A percentile compares a stretch with the other conserved stretches of the same genome.
Evolutionary conservation across 2,329 filamentous ascomycete genomes (phyloP).

Genomic region (Nemania sp.): DNA sequence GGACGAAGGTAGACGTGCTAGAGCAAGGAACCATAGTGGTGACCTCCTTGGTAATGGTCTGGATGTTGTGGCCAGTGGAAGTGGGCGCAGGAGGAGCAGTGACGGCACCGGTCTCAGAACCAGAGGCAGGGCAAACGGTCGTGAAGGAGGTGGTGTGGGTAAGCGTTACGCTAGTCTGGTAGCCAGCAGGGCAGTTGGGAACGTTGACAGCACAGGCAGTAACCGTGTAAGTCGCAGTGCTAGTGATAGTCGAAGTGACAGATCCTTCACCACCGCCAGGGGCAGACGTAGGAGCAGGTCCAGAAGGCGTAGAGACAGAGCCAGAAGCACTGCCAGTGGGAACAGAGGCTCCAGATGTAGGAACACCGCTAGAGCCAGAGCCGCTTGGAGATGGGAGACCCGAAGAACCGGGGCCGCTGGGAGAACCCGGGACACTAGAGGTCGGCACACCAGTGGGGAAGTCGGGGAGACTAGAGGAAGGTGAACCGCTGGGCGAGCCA

Average conservation of each 20-base stretch:
- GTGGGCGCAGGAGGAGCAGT: slow-evolving; percentile 42
- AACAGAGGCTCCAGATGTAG: slow-evolving; percentile 27
- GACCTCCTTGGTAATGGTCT: slow-evolving; percentile 44
- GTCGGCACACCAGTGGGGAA: slow-evolving; percentile 8
- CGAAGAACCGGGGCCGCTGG: background rate
- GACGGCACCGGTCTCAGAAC: slow-evolving; percentile 41
- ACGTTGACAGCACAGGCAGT: slow-evolving; percentile 55
- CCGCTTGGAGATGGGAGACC: slow-evolving; percentile 18
- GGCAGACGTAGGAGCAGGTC: slow-evolving; percentile 23
- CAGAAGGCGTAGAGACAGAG: background rate
- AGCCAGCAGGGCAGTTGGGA: slow-evolving; percentile 56
- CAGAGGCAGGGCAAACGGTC: slow-evolving; percentile 49
- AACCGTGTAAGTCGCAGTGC: slow-evolving; percentile 48
- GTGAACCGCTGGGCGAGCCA: slow-evolving; percentile 15
- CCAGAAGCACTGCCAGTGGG: slow-evolving; percentile 18
- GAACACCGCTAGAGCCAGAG: slow-evolving; percentile 18
- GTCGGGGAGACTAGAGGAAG: slow-evolving; percentile 15
- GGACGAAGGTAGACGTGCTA: slow-evolving; percentile 45
- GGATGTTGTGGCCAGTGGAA: slow-evolving; percentile 30
- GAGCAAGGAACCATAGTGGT: slow-evolving; percentile 47
- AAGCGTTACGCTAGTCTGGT: slow-evolving; percentile 52
- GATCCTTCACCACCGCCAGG: slow-evolving; percentile 18
- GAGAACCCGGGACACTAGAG: slow-evolving; percentile 1
- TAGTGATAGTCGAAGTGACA: slow-evolving; percentile 41
- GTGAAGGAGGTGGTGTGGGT: slow-evolving; percentile 51